phyloP scores from a whole-genome alignment of 306 rosid species.

The Dalbergia cochinchinensis region DNA sequence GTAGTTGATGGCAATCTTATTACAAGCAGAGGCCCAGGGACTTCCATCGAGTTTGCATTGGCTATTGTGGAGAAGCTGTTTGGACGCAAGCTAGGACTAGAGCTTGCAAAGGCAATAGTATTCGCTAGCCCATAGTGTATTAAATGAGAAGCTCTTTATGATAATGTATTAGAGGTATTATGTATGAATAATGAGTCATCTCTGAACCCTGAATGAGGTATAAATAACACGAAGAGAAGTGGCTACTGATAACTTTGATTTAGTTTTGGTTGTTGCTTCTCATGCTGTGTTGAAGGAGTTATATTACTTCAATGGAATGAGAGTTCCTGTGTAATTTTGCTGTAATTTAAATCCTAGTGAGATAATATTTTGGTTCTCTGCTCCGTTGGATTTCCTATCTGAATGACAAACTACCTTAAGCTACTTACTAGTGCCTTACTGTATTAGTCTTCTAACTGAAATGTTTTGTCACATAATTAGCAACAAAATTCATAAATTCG shows the following conservation, averaged over 20 bases:
- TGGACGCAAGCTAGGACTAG: slow-evolving; percentile 67
- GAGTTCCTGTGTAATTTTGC: not conserved
- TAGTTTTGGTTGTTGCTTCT: not conserved
- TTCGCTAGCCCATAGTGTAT: slow-evolving; percentile 53
- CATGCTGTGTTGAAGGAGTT: not conserved
- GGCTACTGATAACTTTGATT: not conserved
- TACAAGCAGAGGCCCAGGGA: slow-evolving; percentile 94
- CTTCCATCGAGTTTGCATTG: slow-evolving; percentile 77
- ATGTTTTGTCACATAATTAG: too few relatives aligned
- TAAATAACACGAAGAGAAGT: slow-evolving; percentile 19
- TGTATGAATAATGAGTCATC: slow-evolving; percentile 50
- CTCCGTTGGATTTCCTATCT: too few relatives aligned
- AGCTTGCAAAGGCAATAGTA: slow-evolving; percentile 64
- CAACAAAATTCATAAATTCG: too few relatives aligned
- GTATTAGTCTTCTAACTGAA: too few relatives aligned
- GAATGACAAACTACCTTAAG: too few relatives aligned
- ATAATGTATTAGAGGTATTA: slow-evolving; percentile 24
- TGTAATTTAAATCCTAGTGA: not conserved
- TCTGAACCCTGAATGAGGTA: slow-evolving; percentile 32
- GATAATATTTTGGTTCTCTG: not conserved
- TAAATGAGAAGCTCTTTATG: slow-evolving; percentile 32
- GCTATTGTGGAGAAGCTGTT: slow-evolving; percentile 84
- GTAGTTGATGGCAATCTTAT: slow-evolving; percentile 84
- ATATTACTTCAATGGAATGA: not conserved
- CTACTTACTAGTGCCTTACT: too few relatives aligned